Evolutionary conservation across 768 basidiomycete genomes (phyloP).

Genomic region (Aureoboletus auriporus): DNA sequence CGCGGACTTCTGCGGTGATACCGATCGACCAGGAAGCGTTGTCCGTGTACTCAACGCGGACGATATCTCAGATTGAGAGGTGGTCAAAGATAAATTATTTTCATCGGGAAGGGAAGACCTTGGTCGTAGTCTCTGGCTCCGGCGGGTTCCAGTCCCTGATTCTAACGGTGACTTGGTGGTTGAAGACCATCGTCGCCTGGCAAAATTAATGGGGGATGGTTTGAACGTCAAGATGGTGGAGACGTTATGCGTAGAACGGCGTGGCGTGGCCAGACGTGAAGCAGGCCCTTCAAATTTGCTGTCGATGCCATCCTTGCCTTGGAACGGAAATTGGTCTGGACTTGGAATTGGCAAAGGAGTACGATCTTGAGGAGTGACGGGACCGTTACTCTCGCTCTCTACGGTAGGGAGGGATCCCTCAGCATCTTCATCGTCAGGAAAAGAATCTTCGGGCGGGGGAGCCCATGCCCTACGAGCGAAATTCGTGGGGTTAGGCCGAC

Average conservation of each 20-base stretch:
- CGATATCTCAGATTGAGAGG: constrained; percentile 25
- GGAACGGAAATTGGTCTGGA: constrained; percentile 26
- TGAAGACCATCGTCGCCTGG: constrained; percentile 57
- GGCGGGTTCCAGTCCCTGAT: constrained; percentile 31
- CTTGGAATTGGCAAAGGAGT: constrained; percentile 39
- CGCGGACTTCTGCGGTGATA: constrained; percentile 30
- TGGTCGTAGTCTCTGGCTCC: constrained; percentile 34
- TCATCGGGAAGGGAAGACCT: constrained; percentile 27
- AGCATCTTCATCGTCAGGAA: constrained; percentile 28
- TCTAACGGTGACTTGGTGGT: constrained; percentile 33
- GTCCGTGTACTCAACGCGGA: constrained; percentile 29
- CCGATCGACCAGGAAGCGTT: constrained; percentile 30
- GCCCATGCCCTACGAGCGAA: constrained; percentile 60
- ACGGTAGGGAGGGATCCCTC: constrained; percentile 31
- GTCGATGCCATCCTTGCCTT: constrained; percentile 11
- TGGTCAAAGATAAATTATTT: constrained; percentile 26
- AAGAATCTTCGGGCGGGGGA: constrained; percentile 34
- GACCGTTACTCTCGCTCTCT: constrained; percentile 47
- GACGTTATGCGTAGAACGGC: constrained; percentile 16
- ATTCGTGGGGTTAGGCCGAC: constrained; percentile 57
- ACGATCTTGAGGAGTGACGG: constrained; percentile 58
- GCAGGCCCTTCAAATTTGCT: constrained; percentile 20
- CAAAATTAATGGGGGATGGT: constrained; percentile 62
- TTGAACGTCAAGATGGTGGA: constrained; percentile 50
- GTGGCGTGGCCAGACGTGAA: constrained; percentile 23